phyloP scores from a whole-genome alignment of 768 basidiomycete species.

The Kwoniella botswanensis region DNA sequence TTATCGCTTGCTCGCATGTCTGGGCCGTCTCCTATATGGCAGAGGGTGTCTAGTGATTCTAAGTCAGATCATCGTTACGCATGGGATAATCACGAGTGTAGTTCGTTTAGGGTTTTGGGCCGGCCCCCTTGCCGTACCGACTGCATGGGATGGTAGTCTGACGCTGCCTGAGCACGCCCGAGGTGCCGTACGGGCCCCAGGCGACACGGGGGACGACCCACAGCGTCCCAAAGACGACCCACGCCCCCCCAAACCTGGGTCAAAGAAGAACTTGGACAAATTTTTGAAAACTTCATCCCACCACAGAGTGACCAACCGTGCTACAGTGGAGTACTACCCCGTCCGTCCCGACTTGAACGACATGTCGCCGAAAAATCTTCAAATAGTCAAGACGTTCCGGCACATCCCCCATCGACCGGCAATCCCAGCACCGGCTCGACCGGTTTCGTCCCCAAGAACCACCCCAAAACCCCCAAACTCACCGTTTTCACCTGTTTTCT shows the following conservation, averaged over 20 bases:
- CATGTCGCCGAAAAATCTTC: constrained; percentile 1
- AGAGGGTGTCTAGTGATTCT: too few species aligned
- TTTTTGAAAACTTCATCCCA: constrained; percentile 1
- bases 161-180: too few species aligned
- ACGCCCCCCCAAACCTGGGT: constrained; percentile 76
- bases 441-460: background rate
- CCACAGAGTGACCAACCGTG: background rate
- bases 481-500: background rate
- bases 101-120: background rate
- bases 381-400: background rate
- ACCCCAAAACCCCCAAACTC: background rate
- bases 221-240: constrained; percentile 48
- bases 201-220: constrained; percentile 5
- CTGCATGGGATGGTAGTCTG: too few species aligned
- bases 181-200: too few species aligned
- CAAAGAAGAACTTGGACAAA: constrained; percentile 72
- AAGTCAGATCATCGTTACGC: too few species aligned
- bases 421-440: background rate
- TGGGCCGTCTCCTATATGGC: too few species aligned
- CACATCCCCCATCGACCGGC: constrained; percentile 1
- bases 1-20: too few species aligned
- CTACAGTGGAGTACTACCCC: constrained; percentile 11
- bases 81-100: constrained; percentile 3
- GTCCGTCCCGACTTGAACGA: background rate
- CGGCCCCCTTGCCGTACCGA: too few species aligned